Conservation (phyloP, 192 early-diverging fungal genomes). For the Backusella macrospora region DNA sequence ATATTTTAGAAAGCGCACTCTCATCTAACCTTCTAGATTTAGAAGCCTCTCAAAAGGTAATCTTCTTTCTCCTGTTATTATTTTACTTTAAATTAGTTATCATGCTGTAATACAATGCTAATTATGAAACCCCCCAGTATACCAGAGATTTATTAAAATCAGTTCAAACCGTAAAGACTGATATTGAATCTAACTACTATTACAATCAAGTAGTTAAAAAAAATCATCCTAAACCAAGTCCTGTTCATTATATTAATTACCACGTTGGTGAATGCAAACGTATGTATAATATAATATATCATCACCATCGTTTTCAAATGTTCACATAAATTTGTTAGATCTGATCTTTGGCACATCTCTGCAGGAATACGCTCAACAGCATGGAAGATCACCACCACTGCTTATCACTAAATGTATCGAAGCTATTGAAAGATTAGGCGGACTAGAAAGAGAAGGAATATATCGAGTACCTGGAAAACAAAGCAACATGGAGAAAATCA, state of each 20-base stretch:
- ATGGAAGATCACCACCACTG: conserved; percentile 31
- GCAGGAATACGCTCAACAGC: conserved; percentile 35
- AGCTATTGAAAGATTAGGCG: conserved; percentile 37
- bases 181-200: conserved; percentile 20
- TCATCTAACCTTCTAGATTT: neutral
- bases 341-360: conserved; percentile 42
- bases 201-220: neutral
- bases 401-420: conserved; percentile 41
- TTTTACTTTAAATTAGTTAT: neutral
- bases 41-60: conserved; percentile 17
- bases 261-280: conserved; percentile 39
- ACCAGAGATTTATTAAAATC: conserved; percentile 1
- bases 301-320: neutral
- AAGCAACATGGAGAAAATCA: conserved; percentile 36
- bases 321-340: conserved; percentile 24
- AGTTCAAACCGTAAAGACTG: neutral
- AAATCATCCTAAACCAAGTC: conserved; percentile 2
- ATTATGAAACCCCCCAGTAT: neutral
- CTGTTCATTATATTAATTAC: conserved; percentile 30
- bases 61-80: neutral
- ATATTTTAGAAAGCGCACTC: neutral
- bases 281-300: conserved; percentile 13
- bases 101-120: conserved; percentile 13
- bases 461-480: conserved; percentile 43
- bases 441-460: conserved; percentile 43